Conservation (phyloP, 2,329 filamentous ascomycete species). For the Sclerotinia borealis region DNA sequence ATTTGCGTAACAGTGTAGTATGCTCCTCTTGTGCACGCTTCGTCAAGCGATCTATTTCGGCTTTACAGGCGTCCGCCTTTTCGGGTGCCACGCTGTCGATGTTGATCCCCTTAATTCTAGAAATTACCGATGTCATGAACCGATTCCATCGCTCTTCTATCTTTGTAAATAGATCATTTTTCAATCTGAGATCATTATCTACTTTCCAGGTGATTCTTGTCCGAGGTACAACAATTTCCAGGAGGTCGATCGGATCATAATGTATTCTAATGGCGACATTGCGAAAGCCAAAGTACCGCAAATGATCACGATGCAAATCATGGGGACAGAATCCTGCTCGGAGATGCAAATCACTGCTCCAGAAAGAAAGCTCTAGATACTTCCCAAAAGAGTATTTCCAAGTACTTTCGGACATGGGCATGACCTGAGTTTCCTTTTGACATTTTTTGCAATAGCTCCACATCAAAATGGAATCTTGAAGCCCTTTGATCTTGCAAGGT, state of each 20-base stretch:
- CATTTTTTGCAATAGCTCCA: constrained; percentile 96
- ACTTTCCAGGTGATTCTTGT: constrained; percentile 96
- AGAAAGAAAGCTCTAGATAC: constrained; percentile 95
- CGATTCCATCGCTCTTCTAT: constrained; percentile 76
- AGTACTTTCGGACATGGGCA: constrained; percentile 85
- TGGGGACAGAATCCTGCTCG: constrained; percentile 75
- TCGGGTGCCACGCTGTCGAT: constrained; percentile 87
- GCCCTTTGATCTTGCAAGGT: constrained; percentile 56
- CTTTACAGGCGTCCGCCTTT: constrained; percentile 73
- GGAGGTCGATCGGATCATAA: constrained; percentile 84
- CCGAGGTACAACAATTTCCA: constrained; percentile 90
- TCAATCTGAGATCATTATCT: constrained; percentile 83
- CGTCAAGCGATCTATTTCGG: constrained; percentile 71
- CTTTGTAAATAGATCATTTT: constrained; percentile 82
- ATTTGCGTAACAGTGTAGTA: constrained; percentile 61
- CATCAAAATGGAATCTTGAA: constrained; percentile 80
- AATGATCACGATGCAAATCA: constrained; percentile 86
- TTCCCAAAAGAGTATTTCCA: constrained; percentile 99
- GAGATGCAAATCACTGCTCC: constrained; percentile 76
- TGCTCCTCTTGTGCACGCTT: constrained; percentile 83
- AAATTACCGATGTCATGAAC: constrained; percentile 83
- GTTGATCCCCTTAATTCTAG: constrained; percentile 79
- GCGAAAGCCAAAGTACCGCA: constrained; percentile 85
- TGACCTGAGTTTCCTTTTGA: constrained; percentile 80
- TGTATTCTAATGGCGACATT: constrained; percentile 84